Conservation (phyloP, 2,329 filamentous ascomycete species). For the Penicillium sumatraense region DNA sequence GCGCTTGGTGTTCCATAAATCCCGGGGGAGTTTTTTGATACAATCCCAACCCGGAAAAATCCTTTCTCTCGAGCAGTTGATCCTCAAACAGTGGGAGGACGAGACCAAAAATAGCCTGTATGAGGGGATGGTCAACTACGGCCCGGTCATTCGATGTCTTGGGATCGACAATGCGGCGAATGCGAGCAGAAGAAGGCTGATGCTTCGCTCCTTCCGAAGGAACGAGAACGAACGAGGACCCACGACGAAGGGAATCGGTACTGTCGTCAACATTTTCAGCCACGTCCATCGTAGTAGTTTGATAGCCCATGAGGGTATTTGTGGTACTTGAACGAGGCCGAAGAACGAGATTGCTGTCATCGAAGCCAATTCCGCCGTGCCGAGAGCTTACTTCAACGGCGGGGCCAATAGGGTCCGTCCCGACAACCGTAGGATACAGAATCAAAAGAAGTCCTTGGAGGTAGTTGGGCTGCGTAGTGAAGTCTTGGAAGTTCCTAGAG, state of each 20-base stretch:
- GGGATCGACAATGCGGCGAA: slow-evolving; percentile 68
- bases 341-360: slow-evolving; percentile 83
- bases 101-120: slow-evolving; percentile 77
- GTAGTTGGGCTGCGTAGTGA: slow-evolving; percentile 78
- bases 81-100: slow-evolving; percentile 81
- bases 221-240: slow-evolving; percentile 89
- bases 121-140: slow-evolving; percentile 67
- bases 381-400: slow-evolving; percentile 86
- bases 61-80: slow-evolving; percentile 82
- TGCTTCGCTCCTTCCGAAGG: slow-evolving; percentile 69
- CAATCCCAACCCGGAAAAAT: slow-evolving; percentile 85
- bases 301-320: slow-evolving; percentile 64
- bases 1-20: slow-evolving; percentile 91
- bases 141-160: slow-evolving; percentile 54
- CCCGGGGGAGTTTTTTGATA: slow-evolving; percentile 89
- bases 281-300: slow-evolving; percentile 67
- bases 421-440: slow-evolving; percentile 86
- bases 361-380: slow-evolving; percentile 80
- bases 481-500: slow-evolving; percentile 80
- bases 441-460: slow-evolving; percentile 77
- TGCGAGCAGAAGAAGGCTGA: slow-evolving; percentile 62
- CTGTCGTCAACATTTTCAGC: slow-evolving; percentile 50
- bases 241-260: slow-evolving; percentile 72
- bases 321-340: slow-evolving; percentile 69
- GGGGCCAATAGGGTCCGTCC: slow-evolving; percentile 79